These are phyloP conservation scores for Lasiodiplodia citricola DNA, from an alignment of 2,329 filamentous ascomycete genomes.

Conservation along the genomic window DNA sequence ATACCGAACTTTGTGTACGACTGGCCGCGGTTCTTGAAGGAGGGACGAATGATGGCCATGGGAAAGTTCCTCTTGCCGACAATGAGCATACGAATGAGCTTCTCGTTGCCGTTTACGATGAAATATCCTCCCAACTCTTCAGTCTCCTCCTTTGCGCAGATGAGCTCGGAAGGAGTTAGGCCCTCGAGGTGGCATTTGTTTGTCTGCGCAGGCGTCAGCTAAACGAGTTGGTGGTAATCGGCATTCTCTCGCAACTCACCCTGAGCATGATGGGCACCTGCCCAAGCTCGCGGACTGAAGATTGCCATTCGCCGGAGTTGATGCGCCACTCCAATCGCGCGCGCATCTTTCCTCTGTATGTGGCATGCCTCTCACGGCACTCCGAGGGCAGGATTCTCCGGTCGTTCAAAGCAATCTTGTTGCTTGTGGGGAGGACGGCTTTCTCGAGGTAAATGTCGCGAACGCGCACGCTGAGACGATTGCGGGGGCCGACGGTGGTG, in stretches of 20 bases:
- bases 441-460: conserved; percentile 84
- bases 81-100: conserved; percentile 90
- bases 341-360: conserved; percentile 85
- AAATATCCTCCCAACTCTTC: conserved; percentile 98
- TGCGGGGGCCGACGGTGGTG: conserved; percentile 65
- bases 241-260: conserved; percentile 55
- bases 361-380: conserved; percentile 90
- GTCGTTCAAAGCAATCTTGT: conserved; percentile 80
- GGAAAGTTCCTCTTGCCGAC: conserved; percentile 92
- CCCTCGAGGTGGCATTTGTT: conserved; percentile 90
- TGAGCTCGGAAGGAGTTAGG: conserved; percentile 80
- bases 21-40: conserved; percentile 84
- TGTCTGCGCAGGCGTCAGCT: conserved; percentile 60
- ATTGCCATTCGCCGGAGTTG: conserved; percentile 83
- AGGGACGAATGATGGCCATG: conserved; percentile 89
- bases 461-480: conserved; percentile 77
- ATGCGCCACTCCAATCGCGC: conserved; percentile 84
- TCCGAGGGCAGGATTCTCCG: conserved; percentile 90
- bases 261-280: conserved; percentile 92
- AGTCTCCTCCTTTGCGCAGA: conserved; percentile 88
- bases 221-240: background rate
- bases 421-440: conserved; percentile 75
- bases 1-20: conserved; percentile 91
- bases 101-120: conserved; percentile 96
- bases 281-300: conserved; percentile 84